Percentiles rank a stretch among this genome's conserved stretches.
Evolutionary conservation across 2,329 filamentous ascomycete species (phyloP).

Genomic region (Aspergillus bombycis): DNA sequence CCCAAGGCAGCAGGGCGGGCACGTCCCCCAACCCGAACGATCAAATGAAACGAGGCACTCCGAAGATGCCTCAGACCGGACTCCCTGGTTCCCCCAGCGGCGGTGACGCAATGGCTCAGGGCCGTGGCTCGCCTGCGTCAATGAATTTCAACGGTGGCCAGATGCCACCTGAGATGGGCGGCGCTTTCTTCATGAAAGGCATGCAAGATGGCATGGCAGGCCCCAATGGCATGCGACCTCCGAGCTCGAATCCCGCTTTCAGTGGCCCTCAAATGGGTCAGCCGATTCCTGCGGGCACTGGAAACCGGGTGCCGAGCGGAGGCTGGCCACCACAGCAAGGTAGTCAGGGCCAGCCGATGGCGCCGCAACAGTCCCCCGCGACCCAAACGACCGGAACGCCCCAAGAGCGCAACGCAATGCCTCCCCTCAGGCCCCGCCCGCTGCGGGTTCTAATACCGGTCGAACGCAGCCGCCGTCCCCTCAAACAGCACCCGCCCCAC

Average conservation of each 20-base stretch:
- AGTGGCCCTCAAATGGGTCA: constrained; percentile 48
- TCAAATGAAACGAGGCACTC: constrained; percentile 65
- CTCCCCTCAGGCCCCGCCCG: constrained; percentile 52
- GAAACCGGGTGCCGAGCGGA: constrained; percentile 43
- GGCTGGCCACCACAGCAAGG: constrained; percentile 46
- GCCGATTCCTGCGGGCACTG: constrained; percentile 44
- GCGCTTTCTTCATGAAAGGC: constrained; percentile 49
- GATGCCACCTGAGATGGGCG: constrained; percentile 53
- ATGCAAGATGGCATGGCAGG: constrained; percentile 46
- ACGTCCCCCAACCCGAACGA: constrained; percentile 65
- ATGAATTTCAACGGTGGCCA: constrained; percentile 57
- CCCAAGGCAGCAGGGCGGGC: constrained; percentile 58
- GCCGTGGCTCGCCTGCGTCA: constrained; percentile 63
- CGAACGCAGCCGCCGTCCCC: constrained; percentile 49
- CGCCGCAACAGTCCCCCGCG: constrained; percentile 49
- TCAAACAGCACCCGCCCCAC: constrained; percentile 55
- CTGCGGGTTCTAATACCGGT: constrained; percentile 41
- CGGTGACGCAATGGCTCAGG: constrained; percentile 58
- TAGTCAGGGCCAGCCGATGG: constrained; percentile 49
- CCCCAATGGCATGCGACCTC: constrained; percentile 61
- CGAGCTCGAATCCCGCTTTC: constrained; percentile 57
- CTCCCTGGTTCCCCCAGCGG: constrained; percentile 62
- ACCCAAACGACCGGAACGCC: constrained; percentile 56
- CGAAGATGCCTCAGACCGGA: constrained; percentile 61
- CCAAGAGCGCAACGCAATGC: constrained; percentile 59